Evolutionary conservation across 306 rosid species (phyloP).

Genomic region (Acacia crassicarpa): DNA sequence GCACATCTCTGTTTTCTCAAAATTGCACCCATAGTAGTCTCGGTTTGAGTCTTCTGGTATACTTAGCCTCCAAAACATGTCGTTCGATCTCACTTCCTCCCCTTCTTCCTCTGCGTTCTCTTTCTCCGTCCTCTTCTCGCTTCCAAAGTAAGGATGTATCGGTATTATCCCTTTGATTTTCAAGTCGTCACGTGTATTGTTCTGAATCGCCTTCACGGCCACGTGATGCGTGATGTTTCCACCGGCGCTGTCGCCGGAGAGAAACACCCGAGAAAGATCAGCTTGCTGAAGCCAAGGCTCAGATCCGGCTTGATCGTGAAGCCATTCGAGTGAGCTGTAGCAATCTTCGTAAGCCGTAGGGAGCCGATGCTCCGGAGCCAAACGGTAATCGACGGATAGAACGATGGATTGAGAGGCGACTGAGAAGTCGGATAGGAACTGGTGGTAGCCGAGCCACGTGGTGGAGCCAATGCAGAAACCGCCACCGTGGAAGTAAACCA

Average conservation of each 20-base stretch:
- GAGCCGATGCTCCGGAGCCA: slow-evolving; percentile 78
- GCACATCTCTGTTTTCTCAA: slow-evolving; percentile 44
- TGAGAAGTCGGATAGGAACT: slow-evolving; percentile 62
- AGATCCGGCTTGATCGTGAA: slow-evolving; percentile 32
- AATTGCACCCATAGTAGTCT: slow-evolving; percentile 65
- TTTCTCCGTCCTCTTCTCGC: slow-evolving; percentile 62
- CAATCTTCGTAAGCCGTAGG: slow-evolving; percentile 79
- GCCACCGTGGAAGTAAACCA: slow-evolving; percentile 88
- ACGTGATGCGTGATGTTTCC: slow-evolving; percentile 80
- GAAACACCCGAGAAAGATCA: slow-evolving; percentile 67
- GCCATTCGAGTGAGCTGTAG: slow-evolving; percentile 66
- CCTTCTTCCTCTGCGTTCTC: slow-evolving; percentile 42
- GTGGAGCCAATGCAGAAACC: slow-evolving; percentile 94
- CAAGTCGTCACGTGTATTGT: slow-evolving; percentile 11
- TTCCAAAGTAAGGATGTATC: slow-evolving; percentile 88
- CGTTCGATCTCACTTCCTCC: slow-evolving; percentile 34
- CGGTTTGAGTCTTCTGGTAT: slow-evolving; percentile 56
- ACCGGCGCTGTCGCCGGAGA: slow-evolving; percentile 91
- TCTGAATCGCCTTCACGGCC: slow-evolving; percentile 43
- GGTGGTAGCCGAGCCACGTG: slow-evolving; percentile 79
- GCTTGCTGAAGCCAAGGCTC: slow-evolving; percentile 61
- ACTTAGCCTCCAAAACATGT: slow-evolving; percentile 66
- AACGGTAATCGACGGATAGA: slow-evolving; percentile 75
- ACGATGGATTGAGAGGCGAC: slow-evolving; percentile 50
- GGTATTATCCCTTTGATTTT: slow-evolving; percentile 58